Percentiles rank a stretch among this genome's conserved stretches.
Evolutionary conservation across 805 yeast genomes (phyloP).

Genomic region (Saccharomycopsis fodiens): DNA sequence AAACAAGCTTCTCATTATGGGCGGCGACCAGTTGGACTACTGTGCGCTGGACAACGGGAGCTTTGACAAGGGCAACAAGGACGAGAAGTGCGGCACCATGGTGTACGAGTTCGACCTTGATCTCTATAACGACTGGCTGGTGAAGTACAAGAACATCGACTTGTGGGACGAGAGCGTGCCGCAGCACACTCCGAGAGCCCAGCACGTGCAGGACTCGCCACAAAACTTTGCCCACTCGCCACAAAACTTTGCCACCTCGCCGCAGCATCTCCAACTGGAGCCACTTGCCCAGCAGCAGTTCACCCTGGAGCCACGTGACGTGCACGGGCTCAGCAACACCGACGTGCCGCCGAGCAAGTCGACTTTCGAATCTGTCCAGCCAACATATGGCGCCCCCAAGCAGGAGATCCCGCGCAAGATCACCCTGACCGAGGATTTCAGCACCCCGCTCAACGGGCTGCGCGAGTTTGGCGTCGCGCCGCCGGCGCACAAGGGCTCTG

Average conservation of each 20-base stretch:
- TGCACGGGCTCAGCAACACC: background rate
- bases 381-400: background rate
- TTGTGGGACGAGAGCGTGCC: slow-evolving; percentile 18
- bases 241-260: no score
- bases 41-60: slow-evolving; percentile 41
- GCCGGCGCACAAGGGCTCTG: slow-evolving; percentile 11
- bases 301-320: background rate
- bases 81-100: slow-evolving; percentile 50
- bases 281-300: background rate
- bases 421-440: background rate
- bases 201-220: no score
- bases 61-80: slow-evolving; percentile 45
- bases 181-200: slow-evolving; percentile 1
- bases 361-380: background rate
- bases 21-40: slow-evolving; percentile 79
- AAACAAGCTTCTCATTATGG: slow-evolving; percentile 75
- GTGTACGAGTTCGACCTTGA: slow-evolving; percentile 56
- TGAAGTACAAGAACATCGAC: slow-evolving; percentile 13
- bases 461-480: background rate
- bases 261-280: no score
- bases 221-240: no score
- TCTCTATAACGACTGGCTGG: slow-evolving; percentile 20
- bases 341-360: background rate
- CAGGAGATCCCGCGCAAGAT: background rate
- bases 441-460: background rate